Evolutionary conservation across 2,329 filamentous ascomycete genomes (phyloP).

Genomic region (Stachybotrys echinatus): DNA sequence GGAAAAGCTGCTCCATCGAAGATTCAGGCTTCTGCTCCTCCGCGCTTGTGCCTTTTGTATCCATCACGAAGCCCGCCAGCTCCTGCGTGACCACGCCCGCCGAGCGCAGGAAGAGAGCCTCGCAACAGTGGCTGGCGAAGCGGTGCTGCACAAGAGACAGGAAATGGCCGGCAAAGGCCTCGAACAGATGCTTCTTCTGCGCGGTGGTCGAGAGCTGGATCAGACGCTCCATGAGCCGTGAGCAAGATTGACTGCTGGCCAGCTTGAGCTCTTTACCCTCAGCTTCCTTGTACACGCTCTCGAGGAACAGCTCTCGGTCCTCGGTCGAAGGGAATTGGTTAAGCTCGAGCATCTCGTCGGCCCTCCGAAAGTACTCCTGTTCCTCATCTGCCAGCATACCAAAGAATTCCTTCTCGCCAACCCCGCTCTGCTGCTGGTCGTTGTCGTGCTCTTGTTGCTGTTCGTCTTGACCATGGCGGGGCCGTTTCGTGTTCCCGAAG

Average conservation of each 20-base stretch:
- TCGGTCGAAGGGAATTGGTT: constrained; percentile 80
- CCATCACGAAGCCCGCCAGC: constrained; percentile 44
- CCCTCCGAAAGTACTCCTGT: constrained; percentile 90
- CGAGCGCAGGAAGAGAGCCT: constrained; percentile 81
- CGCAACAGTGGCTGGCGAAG: constrained; percentile 96
- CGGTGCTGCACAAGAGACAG: constrained; percentile 87
- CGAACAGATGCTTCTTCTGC: constrained; percentile 84
- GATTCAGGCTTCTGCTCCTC: constrained; percentile 44
- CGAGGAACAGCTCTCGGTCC: constrained; percentile 65
- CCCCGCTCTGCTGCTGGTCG: too few relatives aligned
- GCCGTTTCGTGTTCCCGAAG: constrained; percentile 16
- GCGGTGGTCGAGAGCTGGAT: constrained; percentile 72
- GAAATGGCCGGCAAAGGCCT: constrained; percentile 81
- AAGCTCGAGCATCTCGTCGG: constrained; percentile 82
- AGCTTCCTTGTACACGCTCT: constrained; percentile 81
- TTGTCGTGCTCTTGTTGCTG: constrained; percentile 15
- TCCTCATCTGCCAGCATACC: constrained; percentile 89
- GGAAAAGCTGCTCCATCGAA: constrained; percentile 79
- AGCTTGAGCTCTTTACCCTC: constrained; percentile 93
- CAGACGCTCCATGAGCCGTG: constrained; percentile 83
- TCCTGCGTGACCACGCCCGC: constrained; percentile 76
- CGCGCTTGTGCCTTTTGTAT: constrained; percentile 35
- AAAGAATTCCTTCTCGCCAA: constrained; percentile 71
- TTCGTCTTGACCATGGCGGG: constrained; percentile 15
- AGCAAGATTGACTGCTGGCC: constrained; percentile 92